Base-by-base conservation (phyloP, 2,329 filamentous ascomycete species). In the Cordyceps javanica region DNA sequence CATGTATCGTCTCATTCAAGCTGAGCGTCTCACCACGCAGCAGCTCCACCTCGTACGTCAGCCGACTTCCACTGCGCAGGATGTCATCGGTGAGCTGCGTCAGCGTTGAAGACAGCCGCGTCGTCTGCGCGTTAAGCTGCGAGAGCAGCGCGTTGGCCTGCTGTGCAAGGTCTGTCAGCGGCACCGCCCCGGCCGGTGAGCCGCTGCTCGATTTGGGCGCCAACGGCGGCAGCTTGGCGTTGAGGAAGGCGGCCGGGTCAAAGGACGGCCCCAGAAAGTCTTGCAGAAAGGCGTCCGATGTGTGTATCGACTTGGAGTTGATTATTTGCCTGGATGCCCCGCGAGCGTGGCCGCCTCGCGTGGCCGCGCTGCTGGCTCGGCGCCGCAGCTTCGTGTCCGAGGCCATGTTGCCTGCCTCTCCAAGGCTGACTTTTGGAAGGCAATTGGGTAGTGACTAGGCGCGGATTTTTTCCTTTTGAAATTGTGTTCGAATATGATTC, bases 31-130 rank as follows among this genome's bases (percentile, higher is more conserved):
- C 92, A 61, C 92, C 92, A n/a, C 91, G 84, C 50, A 97, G 73
- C 19, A 97, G 82, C 72, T 97, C 93, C 21, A 97, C 93, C 72
- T 97, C 90, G 68, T 99, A 99, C 21, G 92, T 91, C 58, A 99
- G 76, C 4, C 93, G 82, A 62, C 90, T 91, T 26, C 92, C 90
- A 66, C 90, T 92, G 58, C 94, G 84, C 61, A 99, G 74, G 62
- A 99, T 97, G 64, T 97, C 94, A 71, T 99, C 93, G 11, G 94
- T 97, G 60, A 97, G 78, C 67, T 93, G 87, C 32, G 91, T 96
- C 59, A 99, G 80, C 46, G 86, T 89, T 55, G 81, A 85, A 14
- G 91, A 91, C 8, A 97, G 77, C 46, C 91, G 83, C 19, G 90
- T 88, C 2, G 91, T 96, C 69, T 97, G 91, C 9, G 90, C 88